These are phyloP conservation scores for Pichia sp. DNA, from an alignment of 1,139 yeast genomes.

Conservation along the genomic window DNA sequence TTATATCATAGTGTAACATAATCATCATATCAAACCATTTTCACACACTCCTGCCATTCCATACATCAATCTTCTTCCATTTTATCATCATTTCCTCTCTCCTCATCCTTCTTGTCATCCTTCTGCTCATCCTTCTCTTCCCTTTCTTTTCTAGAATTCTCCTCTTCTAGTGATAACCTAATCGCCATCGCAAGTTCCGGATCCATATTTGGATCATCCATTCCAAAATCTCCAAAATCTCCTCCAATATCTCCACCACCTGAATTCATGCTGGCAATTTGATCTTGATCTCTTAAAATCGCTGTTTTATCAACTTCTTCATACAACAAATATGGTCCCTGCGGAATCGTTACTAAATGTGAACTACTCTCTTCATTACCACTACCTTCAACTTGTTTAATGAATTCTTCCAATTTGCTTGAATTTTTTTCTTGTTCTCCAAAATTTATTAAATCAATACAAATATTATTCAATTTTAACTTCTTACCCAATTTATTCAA, in stretches of 20 bases:
- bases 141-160: slow-evolving; percentile 68
- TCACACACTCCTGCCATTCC: too few relatives aligned
- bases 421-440: slow-evolving; percentile 85
- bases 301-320: slow-evolving; percentile 70
- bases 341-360: slow-evolving; percentile 81
- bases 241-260: slow-evolving; percentile 29
- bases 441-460: slow-evolving; percentile 84
- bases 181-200: slow-evolving; percentile 96
- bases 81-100: slow-evolving; percentile 7
- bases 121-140: slow-evolving; percentile 14
- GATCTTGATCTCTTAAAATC: slow-evolving; percentile 53
- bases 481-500: slow-evolving; percentile 83
- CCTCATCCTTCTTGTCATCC: slow-evolving; percentile 14
- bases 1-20: too few relatives aligned
- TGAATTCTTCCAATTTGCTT: slow-evolving; percentile 72
- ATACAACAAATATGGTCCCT: slow-evolving; percentile 75
- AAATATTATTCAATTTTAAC: slow-evolving; percentile 88
- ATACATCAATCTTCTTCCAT: slow-evolving; percentile 18
- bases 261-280: slow-evolving; percentile 37
- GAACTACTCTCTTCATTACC: slow-evolving; percentile 62
- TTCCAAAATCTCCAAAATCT: slow-evolving; percentile 39
- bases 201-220: slow-evolving; percentile 83
- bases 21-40: too few relatives aligned
- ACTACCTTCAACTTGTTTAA: slow-evolving; percentile 44
- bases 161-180: slow-evolving; percentile 78